Base-by-base conservation (phyloP, 169 alveolate genomes). In the Blepharisma undulans region DNA sequence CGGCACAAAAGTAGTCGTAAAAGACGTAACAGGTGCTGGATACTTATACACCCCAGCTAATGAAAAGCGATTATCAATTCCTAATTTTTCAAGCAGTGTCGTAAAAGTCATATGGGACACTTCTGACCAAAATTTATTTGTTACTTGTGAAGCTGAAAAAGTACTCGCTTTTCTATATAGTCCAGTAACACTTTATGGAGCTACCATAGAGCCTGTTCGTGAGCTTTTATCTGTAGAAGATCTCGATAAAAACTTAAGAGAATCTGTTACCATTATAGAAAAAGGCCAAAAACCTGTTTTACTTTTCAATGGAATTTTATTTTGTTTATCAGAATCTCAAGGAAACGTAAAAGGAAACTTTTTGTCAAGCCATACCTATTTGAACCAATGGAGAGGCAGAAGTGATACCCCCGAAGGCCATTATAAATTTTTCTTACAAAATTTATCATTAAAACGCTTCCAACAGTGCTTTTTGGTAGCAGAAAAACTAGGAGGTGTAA, bases 401-500 rank as follows among this genome's bases (percentile, higher is more conserved):
- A 93, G 94, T 30, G 98, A 97, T 81, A 92, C 97, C 27, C 95
- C 95, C 76, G 98, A 97, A 87, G 98, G 98, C 0, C 98, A 97
- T 91, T 93, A 95, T 71, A 95, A 96, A 87, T 97, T 95, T 84
- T 97, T 96, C 94, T 90, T 97, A 7, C 95, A 97, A 89, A 95
- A 94, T 88, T 87, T 94, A 18, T 94, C 96, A 77, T 84, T 97
- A 78, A 92, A 91, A 72, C 93, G 93, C 74, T 97, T 93, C 88
- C 84, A 90, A 21, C 84, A 90, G 18, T 94, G 97, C 29, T 82
- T 25, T 60, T 22, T 32, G 27, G 89, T 82, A 21, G 90, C 95
- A 76, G 92, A 94, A 59, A 97, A 96, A n/a, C 95, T 97, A 59
- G 78, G 92, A 76, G 78, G 86, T 91, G 84, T 84, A 72, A 76